phyloP scores from a whole-genome alignment of 306 rosid genomes.

The Hylodesmum podocarpum region DNA sequence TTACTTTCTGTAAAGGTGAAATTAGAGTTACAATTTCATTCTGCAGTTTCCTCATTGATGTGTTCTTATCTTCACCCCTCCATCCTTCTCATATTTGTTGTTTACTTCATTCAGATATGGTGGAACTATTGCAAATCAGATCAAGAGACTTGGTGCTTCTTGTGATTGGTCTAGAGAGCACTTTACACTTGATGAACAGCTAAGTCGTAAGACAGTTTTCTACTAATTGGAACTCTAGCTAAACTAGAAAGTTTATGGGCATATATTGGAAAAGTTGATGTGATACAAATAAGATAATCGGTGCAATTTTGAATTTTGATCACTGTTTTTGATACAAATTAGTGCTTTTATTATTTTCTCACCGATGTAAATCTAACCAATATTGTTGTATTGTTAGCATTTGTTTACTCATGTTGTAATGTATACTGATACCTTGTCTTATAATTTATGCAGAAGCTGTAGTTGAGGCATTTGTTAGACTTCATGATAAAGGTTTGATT shows the following conservation, averaged over 20 bases:
- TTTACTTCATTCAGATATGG: slow-evolving; percentile 65
- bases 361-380: not conserved
- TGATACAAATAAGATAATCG: slow-evolving; percentile 21
- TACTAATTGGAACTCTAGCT: slow-evolving; percentile 41
- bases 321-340: not conserved
- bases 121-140: slow-evolving; percentile 93
- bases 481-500: slow-evolving; percentile 92
- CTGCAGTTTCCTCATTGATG: not conserved
- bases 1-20: not conserved
- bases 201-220: slow-evolving; percentile 93
- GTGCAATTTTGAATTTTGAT: not conserved
- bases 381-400: not conserved
- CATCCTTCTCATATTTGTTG: slow-evolving; percentile 7
- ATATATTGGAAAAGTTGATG: slow-evolving; percentile 11
- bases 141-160: slow-evolving; percentile 98
- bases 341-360: slow-evolving; percentile 5
- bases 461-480: slow-evolving; percentile 91
- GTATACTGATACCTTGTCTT: slow-evolving; percentile 42
- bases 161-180: slow-evolving; percentile 98
- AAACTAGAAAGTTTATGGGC: slow-evolving; percentile 10
- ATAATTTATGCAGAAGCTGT: slow-evolving; percentile 77
- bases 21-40: not conserved
- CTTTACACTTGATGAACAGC: slow-evolving; percentile 98
- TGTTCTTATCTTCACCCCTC: slow-evolving; percentile 2
- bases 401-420: slow-evolving; percentile 9